Evolutionary conservation across 2,329 filamentous ascomycete genomes (phyloP).

Genomic region (Trichophyton schoenleinii): DNA sequence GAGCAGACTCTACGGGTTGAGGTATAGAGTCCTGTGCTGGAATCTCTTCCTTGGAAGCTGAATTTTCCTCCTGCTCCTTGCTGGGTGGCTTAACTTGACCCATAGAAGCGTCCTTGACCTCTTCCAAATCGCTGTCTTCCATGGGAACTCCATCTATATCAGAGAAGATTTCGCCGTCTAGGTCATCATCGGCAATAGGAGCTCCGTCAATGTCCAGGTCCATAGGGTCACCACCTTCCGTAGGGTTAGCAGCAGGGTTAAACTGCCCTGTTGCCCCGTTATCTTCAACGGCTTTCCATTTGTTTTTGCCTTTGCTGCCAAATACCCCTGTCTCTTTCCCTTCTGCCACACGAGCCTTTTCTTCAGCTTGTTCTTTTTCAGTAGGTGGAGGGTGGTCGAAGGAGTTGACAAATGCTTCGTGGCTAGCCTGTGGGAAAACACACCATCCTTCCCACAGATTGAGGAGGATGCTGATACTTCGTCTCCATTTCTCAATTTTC

Average conservation of each 20-base stretch:
- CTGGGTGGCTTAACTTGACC: slow-evolving; percentile 25
- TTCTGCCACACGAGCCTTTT: slow-evolving; percentile 32
- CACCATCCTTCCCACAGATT: slow-evolving; percentile 55
- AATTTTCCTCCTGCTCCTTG: slow-evolving; percentile 15
- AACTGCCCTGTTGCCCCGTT: slow-evolving; percentile 19
- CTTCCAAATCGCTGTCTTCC: slow-evolving; percentile 40
- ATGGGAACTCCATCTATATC: slow-evolving; percentile 35
- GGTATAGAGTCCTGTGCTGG: not conserved
- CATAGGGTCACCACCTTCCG: slow-evolving; percentile 10
- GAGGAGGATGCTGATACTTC: slow-evolving; percentile 57
- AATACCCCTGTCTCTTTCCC: slow-evolving; percentile 27
- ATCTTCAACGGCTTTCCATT: slow-evolving; percentile 37
- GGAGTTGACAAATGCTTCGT: slow-evolving; percentile 55
- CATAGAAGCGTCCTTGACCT: slow-evolving; percentile 36
- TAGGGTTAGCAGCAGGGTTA: slow-evolving; percentile 1
- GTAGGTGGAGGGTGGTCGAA: slow-evolving; percentile 60
- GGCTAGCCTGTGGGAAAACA: slow-evolving; percentile 59
- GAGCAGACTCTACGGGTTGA: slow-evolving; percentile 18
- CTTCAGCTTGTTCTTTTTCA: slow-evolving; percentile 32
- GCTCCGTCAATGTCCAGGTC: slow-evolving; percentile 23
- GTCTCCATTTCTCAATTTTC: slow-evolving; percentile 72
- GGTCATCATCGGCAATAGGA: slow-evolving; percentile 25
- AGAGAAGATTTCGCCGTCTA: slow-evolving; percentile 32
- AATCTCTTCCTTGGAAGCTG: slow-evolving; percentile 14
- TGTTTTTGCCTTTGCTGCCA: slow-evolving; percentile 31